Base-by-base conservation (phyloP, 495 filamentous ascomycete species). In the Aspergillus indologenus region DNA sequence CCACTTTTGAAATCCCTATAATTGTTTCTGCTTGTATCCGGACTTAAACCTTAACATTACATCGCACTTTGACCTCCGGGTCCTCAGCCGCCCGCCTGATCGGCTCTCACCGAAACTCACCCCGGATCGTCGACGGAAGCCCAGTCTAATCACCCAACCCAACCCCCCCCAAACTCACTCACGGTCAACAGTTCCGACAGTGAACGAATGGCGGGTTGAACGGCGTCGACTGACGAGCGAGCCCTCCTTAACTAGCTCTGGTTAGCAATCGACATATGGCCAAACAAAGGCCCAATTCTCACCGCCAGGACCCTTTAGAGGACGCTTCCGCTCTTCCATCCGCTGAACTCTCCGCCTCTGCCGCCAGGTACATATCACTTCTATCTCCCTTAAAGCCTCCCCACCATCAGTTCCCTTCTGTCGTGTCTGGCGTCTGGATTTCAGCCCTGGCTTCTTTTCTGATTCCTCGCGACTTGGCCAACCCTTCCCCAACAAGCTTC, bases 151-250 rank as follows among this genome's bases (percentile, higher is more conserved):
- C 60, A 42, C 52, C 44, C 55, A 51, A n/a, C n/a, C 21, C 51
- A 21, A 52, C 54, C 60, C 54, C 57, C 61, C 57, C 58, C 56
- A 61, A 61, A 58, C 60, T 63, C 66, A 31, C 64, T 65, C 64
- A 58, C 59, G 51, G 56, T 60, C 59, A 60, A 57, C 51, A 45
- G 51, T 58, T 18, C 55, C 43, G n/a, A 65, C 63, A 70, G 67
- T 58, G 69, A n/a, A 69, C 75, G 74, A 64, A 81, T 82, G 79
- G 79, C 79, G 75, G 75, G 71, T 71, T 77, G 68, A 74, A 65
- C 71, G 70, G 75, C 68, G 68, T 68, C 61, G 54, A 70, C 45
- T 60, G 61, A 67, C 67, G 63, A 72, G 61, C 65, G 66, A 66
- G 58, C 66, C 63, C 58, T 69, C 69, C 58, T 58, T 62, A 71